phyloP scores from a whole-genome alignment of 2,329 filamentous ascomycete genomes.

The Rhynchosporium graminicola region DNA sequence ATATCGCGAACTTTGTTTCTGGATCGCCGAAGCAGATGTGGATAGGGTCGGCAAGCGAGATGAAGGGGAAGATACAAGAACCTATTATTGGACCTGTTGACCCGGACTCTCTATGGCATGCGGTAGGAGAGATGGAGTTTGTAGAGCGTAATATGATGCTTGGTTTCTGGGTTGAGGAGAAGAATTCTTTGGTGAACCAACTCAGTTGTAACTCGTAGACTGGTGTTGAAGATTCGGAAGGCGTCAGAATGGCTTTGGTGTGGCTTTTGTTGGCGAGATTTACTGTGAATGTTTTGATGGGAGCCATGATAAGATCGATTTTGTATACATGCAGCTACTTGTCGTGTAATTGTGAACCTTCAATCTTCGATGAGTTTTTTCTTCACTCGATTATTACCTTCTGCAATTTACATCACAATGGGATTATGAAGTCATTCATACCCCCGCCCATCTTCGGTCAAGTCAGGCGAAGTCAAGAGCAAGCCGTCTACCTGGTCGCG shows the following conservation, averaged over 20 bases:
- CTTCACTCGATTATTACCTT: too few relatives aligned
- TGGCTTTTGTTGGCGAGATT: constrained; percentile 4
- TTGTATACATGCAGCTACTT: neutral
- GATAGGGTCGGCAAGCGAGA: constrained; percentile 2
- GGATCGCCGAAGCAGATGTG: constrained; percentile 9
- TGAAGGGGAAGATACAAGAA: constrained; percentile 1
- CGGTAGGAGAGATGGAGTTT: neutral
- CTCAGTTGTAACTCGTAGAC: neutral
- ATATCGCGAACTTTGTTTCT: neutral
- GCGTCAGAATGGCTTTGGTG: neutral
- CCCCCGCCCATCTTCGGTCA: neutral
- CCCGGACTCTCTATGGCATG: neutral
- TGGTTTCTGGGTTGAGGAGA: neutral
- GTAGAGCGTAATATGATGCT: constrained; percentile 1
- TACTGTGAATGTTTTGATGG: neutral
- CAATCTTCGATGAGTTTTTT: neutral
- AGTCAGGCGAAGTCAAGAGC: neutral
- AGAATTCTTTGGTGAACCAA: constrained; percentile 13
- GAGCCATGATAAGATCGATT: neutral
- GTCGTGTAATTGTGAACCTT: neutral
- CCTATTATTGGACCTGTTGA: neutral
- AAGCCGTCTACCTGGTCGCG: neutral
- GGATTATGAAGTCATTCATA: neutral
- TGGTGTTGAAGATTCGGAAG: neutral
- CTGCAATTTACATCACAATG: neutral